Evolutionary conservation across 768 basidiomycete species (phyloP).

Genomic region (Amylocystis lapponica): DNA sequence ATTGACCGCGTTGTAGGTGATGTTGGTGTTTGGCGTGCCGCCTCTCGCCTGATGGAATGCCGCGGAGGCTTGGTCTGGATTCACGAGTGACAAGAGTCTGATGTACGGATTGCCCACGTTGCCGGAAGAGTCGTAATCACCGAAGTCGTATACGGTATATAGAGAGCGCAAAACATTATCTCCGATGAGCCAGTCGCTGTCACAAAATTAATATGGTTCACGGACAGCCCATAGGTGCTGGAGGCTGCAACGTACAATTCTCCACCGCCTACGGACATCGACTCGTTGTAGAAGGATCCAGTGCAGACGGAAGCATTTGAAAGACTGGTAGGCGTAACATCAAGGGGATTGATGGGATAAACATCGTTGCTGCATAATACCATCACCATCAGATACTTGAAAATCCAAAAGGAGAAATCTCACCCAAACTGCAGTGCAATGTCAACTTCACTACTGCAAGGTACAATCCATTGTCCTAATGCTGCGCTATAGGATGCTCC

Average conservation of each 20-base stretch:
- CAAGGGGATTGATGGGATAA: slow-evolving; percentile 76
- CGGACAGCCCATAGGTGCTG: neutral
- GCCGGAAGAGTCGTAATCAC: slow-evolving; percentile 62
- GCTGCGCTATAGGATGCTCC: slow-evolving; percentile 53
- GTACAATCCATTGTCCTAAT: slow-evolving; percentile 63
- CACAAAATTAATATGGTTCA: neutral
- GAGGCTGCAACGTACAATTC: slow-evolving; percentile 51
- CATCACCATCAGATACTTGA: neutral
- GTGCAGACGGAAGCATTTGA: slow-evolving; percentile 49
- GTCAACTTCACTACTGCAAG: slow-evolving; percentile 70
- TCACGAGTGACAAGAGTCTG: slow-evolving; percentile 62
- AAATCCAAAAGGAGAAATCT: slow-evolving; percentile 5
- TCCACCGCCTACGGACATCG: slow-evolving; percentile 47
- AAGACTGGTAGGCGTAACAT: slow-evolving; percentile 49
- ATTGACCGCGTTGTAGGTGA: slow-evolving; percentile 53
- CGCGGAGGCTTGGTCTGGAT: slow-evolving; percentile 62
- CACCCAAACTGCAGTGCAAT: slow-evolving; percentile 77
- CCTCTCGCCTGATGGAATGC: slow-evolving; percentile 70
- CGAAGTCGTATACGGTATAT: slow-evolving; percentile 81
- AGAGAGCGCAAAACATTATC: slow-evolving; percentile 80
- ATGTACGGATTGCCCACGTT: slow-evolving; percentile 74
- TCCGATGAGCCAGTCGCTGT: slow-evolving; percentile 77
- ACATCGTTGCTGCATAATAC: slow-evolving; percentile 50
- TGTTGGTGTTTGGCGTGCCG: slow-evolving; percentile 55
- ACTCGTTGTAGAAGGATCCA: slow-evolving; percentile 71